phyloP scores from a whole-genome alignment of 2,329 filamentous ascomycete genomes.

The Epichloe typhina region DNA sequence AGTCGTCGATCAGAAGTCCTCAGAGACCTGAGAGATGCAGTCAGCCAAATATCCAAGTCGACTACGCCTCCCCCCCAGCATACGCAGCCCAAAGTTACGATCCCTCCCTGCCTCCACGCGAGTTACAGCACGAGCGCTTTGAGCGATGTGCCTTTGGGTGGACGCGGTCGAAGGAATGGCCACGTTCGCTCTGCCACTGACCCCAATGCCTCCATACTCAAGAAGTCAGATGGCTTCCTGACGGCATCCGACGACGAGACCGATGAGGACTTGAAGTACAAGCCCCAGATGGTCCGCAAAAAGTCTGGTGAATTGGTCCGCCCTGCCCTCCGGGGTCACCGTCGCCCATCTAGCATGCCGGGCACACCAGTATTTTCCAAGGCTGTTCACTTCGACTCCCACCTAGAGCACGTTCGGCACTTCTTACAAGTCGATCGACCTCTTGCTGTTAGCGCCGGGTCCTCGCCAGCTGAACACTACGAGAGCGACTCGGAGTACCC shows the following conservation, averaged over 20 bases:
- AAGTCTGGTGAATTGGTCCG: constrained; percentile 96
- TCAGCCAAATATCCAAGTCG: constrained; percentile 56
- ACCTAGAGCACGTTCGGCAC: constrained; percentile 90
- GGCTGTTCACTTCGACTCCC: constrained; percentile 95
- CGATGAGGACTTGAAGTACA: constrained; percentile 45
- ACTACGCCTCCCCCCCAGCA: constrained; percentile 36
- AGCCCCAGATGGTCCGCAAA: constrained; percentile 91
- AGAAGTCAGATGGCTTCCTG: constrained; percentile 35
- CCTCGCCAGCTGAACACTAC: constrained; percentile 79
- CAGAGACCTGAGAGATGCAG: constrained; percentile 67
- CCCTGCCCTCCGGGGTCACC: constrained; percentile 67
- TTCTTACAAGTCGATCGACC: constrained; percentile 90
- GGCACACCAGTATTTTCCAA: constrained; percentile 93
- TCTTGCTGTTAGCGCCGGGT: constrained; percentile 88
- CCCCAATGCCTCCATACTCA: constrained; percentile 31
- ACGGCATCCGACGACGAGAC: constrained; percentile 49
- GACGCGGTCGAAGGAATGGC: constrained; percentile 24
- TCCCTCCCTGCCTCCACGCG: constrained; percentile 23
- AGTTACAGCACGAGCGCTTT: constrained; percentile 35
- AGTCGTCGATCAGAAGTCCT: constrained; percentile 38
- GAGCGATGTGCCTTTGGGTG: constrained; percentile 25
- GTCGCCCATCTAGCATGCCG: constrained; percentile 89
- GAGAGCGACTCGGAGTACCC: constrained; percentile 85
- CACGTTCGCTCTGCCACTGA: constrained; percentile 46
- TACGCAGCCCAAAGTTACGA: constrained; percentile 18